phyloP scores from a whole-genome alignment of 768 basidiomycete genomes.

The Coprinopsis strossmayeri region DNA sequence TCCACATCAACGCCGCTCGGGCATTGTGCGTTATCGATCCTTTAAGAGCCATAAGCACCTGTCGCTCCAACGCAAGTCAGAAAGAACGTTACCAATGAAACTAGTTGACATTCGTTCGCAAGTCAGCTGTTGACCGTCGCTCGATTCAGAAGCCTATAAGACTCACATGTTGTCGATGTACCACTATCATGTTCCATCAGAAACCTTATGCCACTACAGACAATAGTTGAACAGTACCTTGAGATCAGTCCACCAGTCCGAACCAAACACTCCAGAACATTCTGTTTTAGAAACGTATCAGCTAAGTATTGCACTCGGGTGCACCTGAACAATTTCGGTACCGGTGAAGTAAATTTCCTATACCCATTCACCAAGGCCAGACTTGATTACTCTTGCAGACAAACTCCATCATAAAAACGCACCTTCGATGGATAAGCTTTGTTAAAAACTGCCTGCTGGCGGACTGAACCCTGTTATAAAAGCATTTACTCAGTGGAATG shows the following conservation, averaged over 20 bases:
- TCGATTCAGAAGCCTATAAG: not conserved
- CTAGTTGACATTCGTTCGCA: conserved; percentile 3
- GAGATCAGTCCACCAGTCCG: conserved; percentile 72
- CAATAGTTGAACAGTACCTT: conserved; percentile 36
- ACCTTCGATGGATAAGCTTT: conserved; percentile 48
- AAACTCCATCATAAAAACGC: not conserved
- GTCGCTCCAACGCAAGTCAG: not conserved
- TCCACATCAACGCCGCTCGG: conserved; percentile 60
- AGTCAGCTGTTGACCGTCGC: not conserved
- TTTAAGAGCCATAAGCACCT: conserved; percentile 2
- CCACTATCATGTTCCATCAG: conserved; percentile 33
- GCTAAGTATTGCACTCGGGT: not conserved
- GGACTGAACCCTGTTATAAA: conserved; percentile 30
- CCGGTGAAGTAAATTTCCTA: conserved; percentile 42
- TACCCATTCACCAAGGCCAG: not conserved
- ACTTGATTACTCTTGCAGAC: not conserved
- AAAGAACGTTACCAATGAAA: conserved; percentile 18
- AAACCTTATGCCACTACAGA: not conserved
- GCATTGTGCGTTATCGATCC: conserved; percentile 36
- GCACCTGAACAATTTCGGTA: conserved; percentile 4
- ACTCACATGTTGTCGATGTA: conserved; percentile 56
- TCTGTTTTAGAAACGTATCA: conserved; percentile 26
- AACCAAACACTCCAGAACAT: conserved; percentile 53
- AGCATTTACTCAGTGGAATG: not conserved
- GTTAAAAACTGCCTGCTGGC: conserved; percentile 48